phyloP scores from a whole-genome alignment of 139 green algal species.

The Tetradesmus lagerheimii region DNA sequence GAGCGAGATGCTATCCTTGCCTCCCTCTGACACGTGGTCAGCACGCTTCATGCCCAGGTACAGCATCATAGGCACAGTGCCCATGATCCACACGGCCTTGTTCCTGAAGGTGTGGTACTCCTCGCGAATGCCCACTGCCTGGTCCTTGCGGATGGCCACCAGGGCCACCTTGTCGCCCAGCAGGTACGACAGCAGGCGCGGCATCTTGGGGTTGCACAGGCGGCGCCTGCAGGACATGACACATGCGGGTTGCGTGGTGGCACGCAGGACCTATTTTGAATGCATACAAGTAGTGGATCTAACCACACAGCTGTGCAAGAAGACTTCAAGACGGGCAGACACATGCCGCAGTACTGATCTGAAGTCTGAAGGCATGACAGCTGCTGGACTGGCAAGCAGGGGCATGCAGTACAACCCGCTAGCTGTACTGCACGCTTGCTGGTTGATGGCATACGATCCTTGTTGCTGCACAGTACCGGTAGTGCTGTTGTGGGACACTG shows the following conservation, averaged over 20 bases:
- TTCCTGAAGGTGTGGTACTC: slow-evolving; percentile 94
- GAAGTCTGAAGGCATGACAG: no score
- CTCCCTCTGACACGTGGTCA: slow-evolving; percentile 31
- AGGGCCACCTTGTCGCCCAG: slow-evolving; percentile 69
- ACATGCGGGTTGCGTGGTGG: not conserved
- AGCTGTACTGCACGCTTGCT: no score
- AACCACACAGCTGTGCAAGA: not conserved
- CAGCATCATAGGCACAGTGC: slow-evolving; percentile 54
- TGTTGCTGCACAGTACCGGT: no score
- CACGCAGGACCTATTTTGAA: not conserved
- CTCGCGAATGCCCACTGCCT: slow-evolving; percentile 82
- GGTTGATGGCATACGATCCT: no score
- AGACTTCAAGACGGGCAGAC: not conserved
- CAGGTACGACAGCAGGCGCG: slow-evolving; percentile 73
- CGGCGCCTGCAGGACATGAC: slow-evolving; percentile 23
- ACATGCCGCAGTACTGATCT: no score
- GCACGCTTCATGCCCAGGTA: slow-evolving; percentile 66
- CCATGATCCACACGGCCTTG: slow-evolving; percentile 66
- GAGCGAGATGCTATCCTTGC: slow-evolving; percentile 58
- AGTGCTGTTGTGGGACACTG: no score
- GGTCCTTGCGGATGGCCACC: slow-evolving; percentile 69
- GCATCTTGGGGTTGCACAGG: slow-evolving; percentile 50
- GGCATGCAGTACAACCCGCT: no score
- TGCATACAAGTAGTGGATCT: not conserved
- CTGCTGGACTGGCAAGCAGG: no score